phyloP scores from a whole-genome alignment of 2,329 filamentous ascomycete genomes.

The Coniochaeta hoffmannii region DNA sequence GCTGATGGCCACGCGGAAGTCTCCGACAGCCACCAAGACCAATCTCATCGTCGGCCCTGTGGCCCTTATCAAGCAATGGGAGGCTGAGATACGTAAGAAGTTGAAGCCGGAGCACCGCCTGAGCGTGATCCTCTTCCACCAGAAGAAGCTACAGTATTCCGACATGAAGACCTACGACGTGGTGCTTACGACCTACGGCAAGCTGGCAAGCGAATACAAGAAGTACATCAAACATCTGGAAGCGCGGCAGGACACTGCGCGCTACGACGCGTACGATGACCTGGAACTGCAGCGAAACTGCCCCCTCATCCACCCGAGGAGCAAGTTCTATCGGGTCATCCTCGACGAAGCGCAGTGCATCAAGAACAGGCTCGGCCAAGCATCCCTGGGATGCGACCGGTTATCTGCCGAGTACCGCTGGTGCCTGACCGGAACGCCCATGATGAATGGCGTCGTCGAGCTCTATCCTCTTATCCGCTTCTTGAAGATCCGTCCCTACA shows the following conservation, averaged over 20 bases:
- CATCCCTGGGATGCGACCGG: conserved; percentile 50
- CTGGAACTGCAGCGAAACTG: conserved; percentile 30
- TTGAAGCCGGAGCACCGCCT: conserved; percentile 52
- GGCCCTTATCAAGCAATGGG: conserved; percentile 77
- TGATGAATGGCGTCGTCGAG: conserved; percentile 81
- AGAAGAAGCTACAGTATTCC: conserved; percentile 49
- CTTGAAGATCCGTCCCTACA: conserved; percentile 69
- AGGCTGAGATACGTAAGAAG: conserved; percentile 68
- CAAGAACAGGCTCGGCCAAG: conserved; percentile 63
- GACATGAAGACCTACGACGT: conserved; percentile 62
- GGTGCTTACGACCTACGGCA: conserved; percentile 74
- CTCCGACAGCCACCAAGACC: conserved; percentile 53
- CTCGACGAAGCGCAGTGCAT: conserved; percentile 76
- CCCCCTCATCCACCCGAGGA: conserved; percentile 53
- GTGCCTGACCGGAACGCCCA: conserved; percentile 75
- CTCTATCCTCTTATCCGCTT: conserved; percentile 73
- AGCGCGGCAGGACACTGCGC: conserved; percentile 32
- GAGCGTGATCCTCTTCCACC: conserved; percentile 61
- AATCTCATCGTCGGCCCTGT: conserved; percentile 80
- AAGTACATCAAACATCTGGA: conserved; percentile 47
- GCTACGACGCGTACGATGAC: conserved; percentile 21
- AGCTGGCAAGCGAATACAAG: conserved; percentile 59
- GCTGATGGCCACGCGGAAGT: conserved; percentile 63
- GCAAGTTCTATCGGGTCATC: conserved; percentile 61
- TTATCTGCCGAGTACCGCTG: conserved; percentile 58